phyloP scores from a whole-genome alignment of 208 protist genomes.

The Acanthamoeba castellanii region DNA sequence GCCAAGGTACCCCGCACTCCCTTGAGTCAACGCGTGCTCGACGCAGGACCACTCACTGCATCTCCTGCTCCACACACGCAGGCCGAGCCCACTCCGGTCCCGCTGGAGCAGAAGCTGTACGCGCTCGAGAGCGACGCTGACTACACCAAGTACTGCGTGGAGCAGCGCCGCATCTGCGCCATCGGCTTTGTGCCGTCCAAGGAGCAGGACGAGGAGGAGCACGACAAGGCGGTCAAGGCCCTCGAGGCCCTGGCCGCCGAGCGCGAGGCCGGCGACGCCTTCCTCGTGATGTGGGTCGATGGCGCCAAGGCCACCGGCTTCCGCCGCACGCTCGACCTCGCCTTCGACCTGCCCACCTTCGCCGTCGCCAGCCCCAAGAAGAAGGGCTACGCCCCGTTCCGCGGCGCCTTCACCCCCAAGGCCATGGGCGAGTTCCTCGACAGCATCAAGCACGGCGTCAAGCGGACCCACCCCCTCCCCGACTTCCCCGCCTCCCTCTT shows the following conservation, averaged over 20 bases:
- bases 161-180: slow-evolving; percentile 57
- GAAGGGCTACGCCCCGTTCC: slow-evolving; percentile 44
- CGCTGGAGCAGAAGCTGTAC: slow-evolving; percentile 46
- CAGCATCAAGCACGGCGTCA: slow-evolving; percentile 19
- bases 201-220: slow-evolving; percentile 56
- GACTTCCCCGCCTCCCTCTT: slow-evolving; percentile 9
- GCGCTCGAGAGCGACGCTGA: slow-evolving; percentile 29
- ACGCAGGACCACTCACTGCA: background rate
- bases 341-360: slow-evolving; percentile 38
- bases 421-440: slow-evolving; percentile 60
- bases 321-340: slow-evolving; percentile 1
- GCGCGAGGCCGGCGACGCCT: background rate
- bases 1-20: background rate
- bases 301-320: background rate
- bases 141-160: slow-evolving; percentile 13
- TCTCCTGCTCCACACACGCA: background rate
- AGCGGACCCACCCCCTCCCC: background rate
- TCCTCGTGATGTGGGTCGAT: slow-evolving; percentile 39
- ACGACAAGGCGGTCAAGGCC: background rate
- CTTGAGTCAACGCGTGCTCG: background rate
- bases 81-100: slow-evolving; percentile 35
- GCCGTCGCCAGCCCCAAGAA: slow-evolving; percentile 50
- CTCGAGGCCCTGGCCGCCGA: slow-evolving; percentile 1
- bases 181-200: slow-evolving; percentile 47
- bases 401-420: slow-evolving; percentile 53